Base-by-base conservation (phyloP, 192 early-diverging fungal genomes). In the Backusella sp. region DNA sequence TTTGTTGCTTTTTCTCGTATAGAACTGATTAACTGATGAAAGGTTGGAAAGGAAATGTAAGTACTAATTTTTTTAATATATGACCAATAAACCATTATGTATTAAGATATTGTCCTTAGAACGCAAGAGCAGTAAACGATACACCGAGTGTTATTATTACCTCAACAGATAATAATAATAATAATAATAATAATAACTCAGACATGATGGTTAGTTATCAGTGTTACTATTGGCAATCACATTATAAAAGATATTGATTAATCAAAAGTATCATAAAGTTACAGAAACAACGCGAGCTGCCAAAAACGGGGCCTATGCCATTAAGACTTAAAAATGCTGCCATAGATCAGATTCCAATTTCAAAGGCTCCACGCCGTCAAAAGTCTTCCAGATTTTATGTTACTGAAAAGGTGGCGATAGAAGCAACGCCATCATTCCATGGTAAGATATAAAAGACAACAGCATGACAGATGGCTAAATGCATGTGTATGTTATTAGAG, bases 301-400 rank as follows among this genome's bases (percentile, higher is more conserved):
- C 75, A 2, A 80, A 80, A 37, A 77, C 70, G n/a, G 39, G 75
- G 21, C 46, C 88, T 37, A 73, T 89, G 32, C 86, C 85, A 70
- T 28, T 30, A 30, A 75, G 86, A 71, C 80, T 89, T 62, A 89
- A 88, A 72, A 85, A 84, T 30, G 81, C 88, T 5, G 84, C 88
- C 12, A 90, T 88, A 73, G 89, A 96, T 79, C 85, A 90, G 17
- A 93, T 93, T 66, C 91, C 91, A 37, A 87, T 91, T 76, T 90
- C 89, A 82, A 95, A 94, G 86, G 85, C 90, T 14, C 94, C 94
- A 21, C 83, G 91, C 41, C 88, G 94, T 23, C 95, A 96, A 77
- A 84, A 91, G 73, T 95, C 94, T 2, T 96, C 94, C 30, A 85
- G 95, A 59, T 96, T 96, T 75, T 92, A 96, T 80, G 91, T 94